Percentiles rank a stretch among this genome's conserved stretches.
These are phyloP conservation scores for Evernia prunastri DNA, from an alignment of 495 filamentous ascomycete genomes.

Conservation along the genomic window DNA sequence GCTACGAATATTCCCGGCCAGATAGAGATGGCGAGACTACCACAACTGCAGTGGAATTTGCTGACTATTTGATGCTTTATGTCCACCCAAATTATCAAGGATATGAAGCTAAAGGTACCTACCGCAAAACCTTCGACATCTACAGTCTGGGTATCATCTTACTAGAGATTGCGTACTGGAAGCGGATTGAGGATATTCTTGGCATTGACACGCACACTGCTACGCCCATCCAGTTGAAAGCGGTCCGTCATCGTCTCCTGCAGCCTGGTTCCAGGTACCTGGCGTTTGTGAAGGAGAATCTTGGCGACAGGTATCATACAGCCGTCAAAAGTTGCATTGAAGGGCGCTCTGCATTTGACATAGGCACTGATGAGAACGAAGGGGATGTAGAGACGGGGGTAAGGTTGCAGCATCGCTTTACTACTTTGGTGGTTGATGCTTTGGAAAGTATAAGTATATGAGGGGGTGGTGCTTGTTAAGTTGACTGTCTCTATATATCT, in stretches of 20 bases:
- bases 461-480: too few relatives aligned
- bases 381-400: slow-evolving; percentile 27
- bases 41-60: slow-evolving; percentile 16
- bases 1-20: slow-evolving; percentile 30
- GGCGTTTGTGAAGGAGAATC: slow-evolving; percentile 23
- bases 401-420: slow-evolving; percentile 31
- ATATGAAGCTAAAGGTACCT: slow-evolving; percentile 21
- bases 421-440: slow-evolving; percentile 32
- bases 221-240: slow-evolving; percentile 21
- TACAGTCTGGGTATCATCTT: slow-evolving; percentile 32
- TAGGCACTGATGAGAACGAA: slow-evolving; percentile 26
- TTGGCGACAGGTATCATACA: slow-evolving; percentile 30
- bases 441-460: slow-evolving; percentile 33
- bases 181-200: slow-evolving; percentile 29
- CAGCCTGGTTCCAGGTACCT: slow-evolving; percentile 26
- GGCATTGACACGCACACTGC: slow-evolving; percentile 19
- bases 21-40: slow-evolving; percentile 18
- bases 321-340: slow-evolving; percentile 32
- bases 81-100: slow-evolving; percentile 28
- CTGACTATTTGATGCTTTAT: slow-evolving; percentile 29
- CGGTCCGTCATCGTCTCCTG: slow-evolving; percentile 12
- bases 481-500: too few relatives aligned
- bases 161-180: slow-evolving; percentile 30
- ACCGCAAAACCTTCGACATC: slow-evolving; percentile 28
- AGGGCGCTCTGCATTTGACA: slow-evolving; percentile 31